Evolutionary conservation across 1,284 basidiomycete species (phyloP), one percentile per base, ranked within the genome.

Genomic region (Ganoderma lingzhi): DNA sequence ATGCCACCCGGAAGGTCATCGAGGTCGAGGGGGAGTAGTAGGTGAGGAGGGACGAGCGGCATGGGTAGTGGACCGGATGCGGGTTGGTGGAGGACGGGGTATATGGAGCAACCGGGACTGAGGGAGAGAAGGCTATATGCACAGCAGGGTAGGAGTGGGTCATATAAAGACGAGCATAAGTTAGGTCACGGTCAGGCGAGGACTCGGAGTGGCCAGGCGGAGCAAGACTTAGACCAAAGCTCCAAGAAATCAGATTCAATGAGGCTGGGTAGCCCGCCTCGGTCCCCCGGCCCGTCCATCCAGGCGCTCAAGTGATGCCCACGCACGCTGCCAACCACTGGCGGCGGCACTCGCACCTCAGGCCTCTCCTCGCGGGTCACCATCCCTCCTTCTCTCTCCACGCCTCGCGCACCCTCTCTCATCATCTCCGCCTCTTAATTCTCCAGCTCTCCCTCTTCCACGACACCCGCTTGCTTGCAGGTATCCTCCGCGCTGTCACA

Each of bases 1-100:
- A 77, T 77, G 61, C 76, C 73, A 55, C 78, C 78, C 44, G 73
- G 66, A 75, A 78, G 68, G 73, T 73, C 72, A 71, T 71, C 73
- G 72, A 71, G 63, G 35, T 63, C 59, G 15, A 58, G 65, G 23
- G 48, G 19, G 44, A 45, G n/a, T 10, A 61, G 48, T 59, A 62
- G 63, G 48, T 28, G 68, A 45, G 45, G 67, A 30, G 67, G 62
- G 62, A 72, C 67, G 60, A 60, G 71, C 73, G 58, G 70, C 72
- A 77, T 76, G 71, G 42, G 62, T 62, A 65, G 58, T 39, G 12
- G 32, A 45, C 28, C 59, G 23, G 17, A 48, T 23, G 6, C 23
- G 8, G n/a, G 8, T n/a, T 6, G 3, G 53, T 41, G 44, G 8
- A 28, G 30, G 32, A 17, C 2, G 8, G 44, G 39, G 23, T 67